Conservation (phyloP, 129 eudicot species). For the Logfia minima region DNA sequence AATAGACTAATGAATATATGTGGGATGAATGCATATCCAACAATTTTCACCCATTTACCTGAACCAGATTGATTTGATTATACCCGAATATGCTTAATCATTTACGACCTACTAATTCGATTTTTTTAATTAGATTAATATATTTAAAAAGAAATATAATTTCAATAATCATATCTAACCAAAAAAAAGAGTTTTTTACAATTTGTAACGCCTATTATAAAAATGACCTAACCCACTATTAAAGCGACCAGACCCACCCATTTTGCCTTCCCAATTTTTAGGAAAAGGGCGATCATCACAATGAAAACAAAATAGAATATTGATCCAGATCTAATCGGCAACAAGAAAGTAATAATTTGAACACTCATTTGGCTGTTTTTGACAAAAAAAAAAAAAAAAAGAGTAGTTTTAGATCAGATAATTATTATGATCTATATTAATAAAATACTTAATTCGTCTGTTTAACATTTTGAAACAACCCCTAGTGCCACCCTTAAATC, state of each 20-base stretch:
- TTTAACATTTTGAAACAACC: background rate
- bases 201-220: background rate
- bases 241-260: background rate
- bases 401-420: conserved; percentile 6
- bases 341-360: conserved; percentile 9
- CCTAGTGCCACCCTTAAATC: background rate
- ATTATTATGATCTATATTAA: background rate
- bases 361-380: background rate
- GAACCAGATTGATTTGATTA: background rate
- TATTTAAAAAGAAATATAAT: background rate
- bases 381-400: conserved; percentile 7
- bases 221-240: background rate
- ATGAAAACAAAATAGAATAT: background rate
- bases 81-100: background rate
- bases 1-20: background rate
- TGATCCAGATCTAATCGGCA: background rate
- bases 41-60: background rate
- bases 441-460: background rate
- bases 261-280: background rate
- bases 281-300: conserved; percentile 12
- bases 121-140: background rate
- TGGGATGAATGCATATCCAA: background rate
- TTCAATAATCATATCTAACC: background rate
- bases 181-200: background rate
- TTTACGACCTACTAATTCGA: background rate